These are phyloP conservation scores for Aureobasidium leucospermi DNA, from an alignment of 2,329 filamentous ascomycete species.

Conservation along the genomic window DNA sequence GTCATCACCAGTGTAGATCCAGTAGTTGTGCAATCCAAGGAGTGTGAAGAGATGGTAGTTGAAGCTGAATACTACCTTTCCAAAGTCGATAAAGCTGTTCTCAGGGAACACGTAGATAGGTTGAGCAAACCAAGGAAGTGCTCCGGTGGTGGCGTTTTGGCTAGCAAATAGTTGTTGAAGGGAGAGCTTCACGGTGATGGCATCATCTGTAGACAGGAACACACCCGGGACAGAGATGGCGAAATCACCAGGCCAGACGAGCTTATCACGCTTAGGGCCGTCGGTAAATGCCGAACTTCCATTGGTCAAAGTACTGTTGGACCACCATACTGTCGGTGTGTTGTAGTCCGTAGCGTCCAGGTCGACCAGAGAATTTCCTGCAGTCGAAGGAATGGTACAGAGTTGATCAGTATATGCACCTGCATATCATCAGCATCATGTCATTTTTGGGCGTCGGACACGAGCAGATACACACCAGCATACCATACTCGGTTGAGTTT, in stretches of 20 bases:
- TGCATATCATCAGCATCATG: neutral
- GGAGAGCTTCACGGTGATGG: slow-evolving; percentile 15
- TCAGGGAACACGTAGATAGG: slow-evolving; percentile 34
- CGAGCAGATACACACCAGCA: slow-evolving; percentile 23
- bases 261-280: slow-evolving; percentile 52
- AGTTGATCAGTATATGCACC: slow-evolving; percentile 11
- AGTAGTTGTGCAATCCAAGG: slow-evolving; percentile 40
- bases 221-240: slow-evolving; percentile 49
- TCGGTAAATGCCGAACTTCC: slow-evolving; percentile 37
- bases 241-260: slow-evolving; percentile 58
- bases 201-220: slow-evolving; percentile 46
- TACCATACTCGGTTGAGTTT: slow-evolving; percentile 39
- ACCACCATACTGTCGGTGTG: slow-evolving; percentile 31
- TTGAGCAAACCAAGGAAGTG: slow-evolving; percentile 29
- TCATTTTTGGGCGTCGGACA: neutral
- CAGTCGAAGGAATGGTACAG: slow-evolving; percentile 15
- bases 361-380: slow-evolving; percentile 31
- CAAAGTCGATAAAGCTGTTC: slow-evolving; percentile 32
- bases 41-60: slow-evolving; percentile 51
- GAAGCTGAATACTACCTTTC: slow-evolving; percentile 39
- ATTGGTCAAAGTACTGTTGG: slow-evolving; percentile 34
- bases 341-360: slow-evolving; percentile 17
- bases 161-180: slow-evolving; percentile 24
- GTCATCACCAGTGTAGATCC: slow-evolving; percentile 31
- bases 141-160: slow-evolving; percentile 23